A percentile compares a stretch with the other conserved stretches of the same genome.
These are phyloP conservation scores for Suhomyces guaymorum DNA, from an alignment of 1,139 yeast genomes.

Conservation along the genomic window DNA sequence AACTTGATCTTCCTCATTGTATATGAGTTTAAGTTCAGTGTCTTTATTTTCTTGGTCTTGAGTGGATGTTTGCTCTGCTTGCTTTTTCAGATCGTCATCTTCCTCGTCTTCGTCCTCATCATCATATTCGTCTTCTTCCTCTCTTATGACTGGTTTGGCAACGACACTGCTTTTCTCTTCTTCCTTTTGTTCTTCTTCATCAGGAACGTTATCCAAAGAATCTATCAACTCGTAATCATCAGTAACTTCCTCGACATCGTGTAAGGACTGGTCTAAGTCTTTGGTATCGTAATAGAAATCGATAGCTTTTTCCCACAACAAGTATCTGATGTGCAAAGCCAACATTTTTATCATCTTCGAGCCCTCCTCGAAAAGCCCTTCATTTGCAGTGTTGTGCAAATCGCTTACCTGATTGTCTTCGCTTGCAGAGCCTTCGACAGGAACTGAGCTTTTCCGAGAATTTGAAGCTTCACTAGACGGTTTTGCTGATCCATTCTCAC, in stretches of 20 bases:
- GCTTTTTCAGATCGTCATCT: slow-evolving; percentile 24
- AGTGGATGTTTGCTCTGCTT: too few species aligned
- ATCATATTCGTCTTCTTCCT: slow-evolving; percentile 45
- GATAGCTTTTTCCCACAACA: slow-evolving; percentile 74
- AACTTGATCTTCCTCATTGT: slow-evolving; percentile 31
- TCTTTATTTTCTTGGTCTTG: slow-evolving; percentile 17
- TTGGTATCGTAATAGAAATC: slow-evolving; percentile 47
- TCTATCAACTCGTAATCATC: slow-evolving; percentile 44
- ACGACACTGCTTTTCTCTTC: slow-evolving; percentile 19
- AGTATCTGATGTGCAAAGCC: slow-evolving; percentile 65
- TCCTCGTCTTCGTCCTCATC: slow-evolving; percentile 42
- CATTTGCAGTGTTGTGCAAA: slow-evolving; percentile 15
- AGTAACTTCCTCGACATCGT: slow-evolving; percentile 33
- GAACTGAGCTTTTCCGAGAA: too few species aligned
- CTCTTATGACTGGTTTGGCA: slow-evolving; percentile 26
- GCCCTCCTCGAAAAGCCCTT: slow-evolving; percentile 48
- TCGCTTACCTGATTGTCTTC: slow-evolving; percentile 13
- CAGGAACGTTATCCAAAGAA: slow-evolving; percentile 31
- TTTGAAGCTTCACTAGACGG: too few species aligned
- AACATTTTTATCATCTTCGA: slow-evolving; percentile 50
- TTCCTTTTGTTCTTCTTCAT: slow-evolving; percentile 21
- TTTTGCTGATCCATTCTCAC: too few species aligned
- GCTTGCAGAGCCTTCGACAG: not conserved
- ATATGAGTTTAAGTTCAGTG: slow-evolving; percentile 6
- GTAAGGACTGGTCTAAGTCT: slow-evolving; percentile 29